Conservation (phyloP, 179 eudicot genomes). For the Vitellaria paradoxa region DNA sequence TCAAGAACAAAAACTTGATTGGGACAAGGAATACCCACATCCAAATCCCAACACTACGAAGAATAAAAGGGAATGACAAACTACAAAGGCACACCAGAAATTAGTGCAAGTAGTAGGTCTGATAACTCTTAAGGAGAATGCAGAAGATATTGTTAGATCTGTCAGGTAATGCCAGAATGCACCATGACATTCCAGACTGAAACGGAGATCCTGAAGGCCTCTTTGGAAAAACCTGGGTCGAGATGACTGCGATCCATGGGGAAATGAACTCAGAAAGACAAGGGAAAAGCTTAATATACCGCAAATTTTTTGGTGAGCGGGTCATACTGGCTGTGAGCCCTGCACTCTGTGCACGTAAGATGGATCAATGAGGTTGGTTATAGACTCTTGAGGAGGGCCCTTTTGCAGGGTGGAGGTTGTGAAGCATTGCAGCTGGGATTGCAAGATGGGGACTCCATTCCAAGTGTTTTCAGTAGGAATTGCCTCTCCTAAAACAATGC, state of each 20-base stretch:
- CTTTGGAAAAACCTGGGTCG: slow-evolving; percentile 44
- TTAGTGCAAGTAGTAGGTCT: slow-evolving; percentile 16
- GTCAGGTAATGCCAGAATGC: slow-evolving; percentile 36
- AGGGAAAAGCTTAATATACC: slow-evolving; percentile 25
- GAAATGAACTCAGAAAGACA: slow-evolving; percentile 21
- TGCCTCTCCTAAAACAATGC: slow-evolving; percentile 70
- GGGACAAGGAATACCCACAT: slow-evolving; percentile 43
- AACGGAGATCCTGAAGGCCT: slow-evolving; percentile 62
- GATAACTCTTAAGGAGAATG: slow-evolving; percentile 23
- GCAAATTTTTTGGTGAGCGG: slow-evolving; percentile 19
- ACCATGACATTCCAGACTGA: slow-evolving; percentile 43
- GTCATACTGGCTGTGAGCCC: slow-evolving; percentile 14
- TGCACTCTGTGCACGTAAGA: slow-evolving; percentile 18
- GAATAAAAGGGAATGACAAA: slow-evolving; percentile 42
- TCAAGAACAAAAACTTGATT: slow-evolving; percentile 36
- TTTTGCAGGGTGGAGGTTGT: slow-evolving; percentile 81
- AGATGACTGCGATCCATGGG: slow-evolving; percentile 54
- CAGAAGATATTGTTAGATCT: slow-evolving; percentile 34
- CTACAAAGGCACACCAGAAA: slow-evolving; percentile 34
- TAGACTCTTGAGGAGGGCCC: slow-evolving; percentile 86
- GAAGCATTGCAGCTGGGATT: slow-evolving; percentile 41
- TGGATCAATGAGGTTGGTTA: slow-evolving; percentile 30
- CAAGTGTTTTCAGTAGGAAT: slow-evolving; percentile 77
- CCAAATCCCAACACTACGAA: slow-evolving; percentile 40
- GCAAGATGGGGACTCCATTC: slow-evolving; percentile 61